Percentiles rank a stretch among this genome's conserved stretches.
Conservation (phyloP, 2,329 filamentous ascomycete genomes). For the Ploettnerulaceae sp. region DNA sequence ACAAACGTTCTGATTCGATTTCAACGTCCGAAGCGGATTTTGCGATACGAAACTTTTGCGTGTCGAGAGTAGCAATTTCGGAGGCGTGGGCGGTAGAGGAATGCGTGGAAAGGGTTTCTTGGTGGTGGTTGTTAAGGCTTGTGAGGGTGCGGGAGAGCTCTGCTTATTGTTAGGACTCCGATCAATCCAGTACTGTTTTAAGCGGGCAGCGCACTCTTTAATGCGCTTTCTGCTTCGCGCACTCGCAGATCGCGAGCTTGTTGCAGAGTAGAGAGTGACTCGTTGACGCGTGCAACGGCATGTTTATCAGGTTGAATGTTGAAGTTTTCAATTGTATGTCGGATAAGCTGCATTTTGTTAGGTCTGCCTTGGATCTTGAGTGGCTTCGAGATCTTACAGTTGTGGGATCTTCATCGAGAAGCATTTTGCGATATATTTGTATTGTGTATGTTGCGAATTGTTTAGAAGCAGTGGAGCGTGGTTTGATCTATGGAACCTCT, state of each 20-base stretch:
- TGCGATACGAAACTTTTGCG: conserved; percentile 89
- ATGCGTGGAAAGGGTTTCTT: conserved; percentile 69
- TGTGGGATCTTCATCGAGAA: conserved; percentile 90
- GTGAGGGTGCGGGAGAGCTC: conserved; percentile 70
- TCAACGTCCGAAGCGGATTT: conserved; percentile 86
- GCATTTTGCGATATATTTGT: conserved; percentile 67
- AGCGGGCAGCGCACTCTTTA: conserved; percentile 48
- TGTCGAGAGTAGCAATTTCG: conserved; percentile 82
- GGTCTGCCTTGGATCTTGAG: background rate
- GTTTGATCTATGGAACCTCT: too few species aligned
- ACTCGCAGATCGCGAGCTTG: conserved; percentile 77
- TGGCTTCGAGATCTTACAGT: conserved; percentile 50
- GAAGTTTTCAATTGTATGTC: conserved; percentile 90
- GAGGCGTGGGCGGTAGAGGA: conserved; percentile 75
- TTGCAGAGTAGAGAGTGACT: conserved; percentile 77
- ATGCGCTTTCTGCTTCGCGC: conserved; percentile 59
- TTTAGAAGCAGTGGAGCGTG: too few species aligned
- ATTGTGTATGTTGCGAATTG: background rate
- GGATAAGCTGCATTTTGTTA: conserved; percentile 63
- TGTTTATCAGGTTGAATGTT: conserved; percentile 85
- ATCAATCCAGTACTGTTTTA: too few species aligned
- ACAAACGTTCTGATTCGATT: conserved; percentile 90
- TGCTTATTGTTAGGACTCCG: conserved; percentile 27
- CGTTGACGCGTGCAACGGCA: conserved; percentile 76
- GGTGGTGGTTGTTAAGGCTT: conserved; percentile 69